Percentiles rank a stretch among this genome's conserved stretches.
phyloP scores from a whole-genome alignment of 164 flowering plant species.

The Cinnamomum micranthum region DNA sequence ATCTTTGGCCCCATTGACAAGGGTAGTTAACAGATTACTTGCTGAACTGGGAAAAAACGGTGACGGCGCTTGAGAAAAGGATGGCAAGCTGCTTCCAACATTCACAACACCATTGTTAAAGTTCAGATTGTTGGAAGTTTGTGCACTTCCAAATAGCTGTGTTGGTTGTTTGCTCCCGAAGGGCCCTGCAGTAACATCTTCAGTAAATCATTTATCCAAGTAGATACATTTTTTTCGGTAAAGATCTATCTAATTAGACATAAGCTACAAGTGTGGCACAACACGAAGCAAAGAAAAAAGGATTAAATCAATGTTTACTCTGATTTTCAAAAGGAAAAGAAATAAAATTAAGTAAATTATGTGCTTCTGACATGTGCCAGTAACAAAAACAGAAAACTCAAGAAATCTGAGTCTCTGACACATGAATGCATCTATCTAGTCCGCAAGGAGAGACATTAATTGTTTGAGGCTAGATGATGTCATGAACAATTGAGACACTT shows the following conservation, averaged over 20 bases:
- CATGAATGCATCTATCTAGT: no score
- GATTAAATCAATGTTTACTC: background rate
- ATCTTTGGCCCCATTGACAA: constrained; percentile 11
- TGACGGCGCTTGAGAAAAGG: constrained; percentile 18
- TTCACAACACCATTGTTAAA: constrained; percentile 13
- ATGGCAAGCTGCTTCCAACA: constrained; percentile 23
- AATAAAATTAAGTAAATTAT: no score
- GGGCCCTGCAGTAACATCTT: constrained; percentile 16
- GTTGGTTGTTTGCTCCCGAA: constrained; percentile 23
- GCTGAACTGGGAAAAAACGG: constrained; percentile 21
- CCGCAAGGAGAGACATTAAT: no score
- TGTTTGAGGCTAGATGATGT: no score
- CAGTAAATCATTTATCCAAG: background rate
- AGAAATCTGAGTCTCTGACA: background rate
- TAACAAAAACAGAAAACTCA: background rate
- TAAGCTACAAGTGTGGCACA: background rate
- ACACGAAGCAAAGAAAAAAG: background rate
- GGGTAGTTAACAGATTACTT: constrained; percentile 18
- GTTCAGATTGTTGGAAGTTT: constrained; percentile 18
- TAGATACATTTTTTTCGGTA: background rate
- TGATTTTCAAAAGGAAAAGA: no score
- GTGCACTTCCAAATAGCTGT: constrained; percentile 28
- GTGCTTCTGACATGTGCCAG: background rate
- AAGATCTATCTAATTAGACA: background rate
- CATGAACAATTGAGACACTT: no score